Percentiles rank a stretch among this genome's conserved stretches.
phyloP scores from a whole-genome alignment of 768 basidiomycete genomes.

The Trametopsis cervina region DNA sequence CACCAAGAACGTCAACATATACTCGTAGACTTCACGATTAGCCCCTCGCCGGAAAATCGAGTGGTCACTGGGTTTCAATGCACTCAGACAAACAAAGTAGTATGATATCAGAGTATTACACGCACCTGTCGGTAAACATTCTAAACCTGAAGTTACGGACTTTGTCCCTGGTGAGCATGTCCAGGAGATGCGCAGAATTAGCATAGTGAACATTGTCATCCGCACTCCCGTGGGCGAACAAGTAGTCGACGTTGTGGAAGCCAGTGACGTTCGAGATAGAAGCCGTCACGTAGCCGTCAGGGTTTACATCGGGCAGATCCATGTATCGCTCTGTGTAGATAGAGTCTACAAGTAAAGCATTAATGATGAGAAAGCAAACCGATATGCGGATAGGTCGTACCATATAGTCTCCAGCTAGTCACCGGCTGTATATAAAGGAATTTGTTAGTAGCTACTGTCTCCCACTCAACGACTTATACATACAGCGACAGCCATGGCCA shows the following conservation, averaged over 20 bases:
- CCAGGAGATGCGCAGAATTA: slow-evolving; percentile 85
- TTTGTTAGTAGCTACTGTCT: too few species aligned
- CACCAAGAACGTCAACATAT: slow-evolving; percentile 72
- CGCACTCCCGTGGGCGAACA: slow-evolving; percentile 89
- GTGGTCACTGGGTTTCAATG: slow-evolving; percentile 57
- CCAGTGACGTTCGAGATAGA: slow-evolving; percentile 85
- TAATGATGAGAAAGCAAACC: neutral
- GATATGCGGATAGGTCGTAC: too few species aligned
- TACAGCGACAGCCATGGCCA: slow-evolving; percentile 89
- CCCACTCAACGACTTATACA: too few species aligned
- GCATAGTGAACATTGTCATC: slow-evolving; percentile 97
- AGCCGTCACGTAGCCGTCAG: slow-evolving; percentile 82
- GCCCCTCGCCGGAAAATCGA: slow-evolving; percentile 67
- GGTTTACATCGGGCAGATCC: slow-evolving; percentile 74
- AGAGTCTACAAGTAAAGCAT: slow-evolving; percentile 49
- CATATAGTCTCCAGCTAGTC: slow-evolving; percentile 79
- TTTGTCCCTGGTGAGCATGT: slow-evolving; percentile 80
- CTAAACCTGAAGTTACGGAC: slow-evolving; percentile 79
- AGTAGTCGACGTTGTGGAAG: slow-evolving; percentile 72
- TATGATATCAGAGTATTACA: slow-evolving; percentile 10
- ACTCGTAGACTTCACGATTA: slow-evolving; percentile 80
- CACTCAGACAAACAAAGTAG: slow-evolving; percentile 12
- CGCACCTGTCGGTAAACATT: slow-evolving; percentile 95
- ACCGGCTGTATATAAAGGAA: slow-evolving; percentile 58
- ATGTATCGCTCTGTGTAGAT: slow-evolving; percentile 99